Conservation (phyloP, 345 rosid genomes). For the Corchorus olitorius region DNA sequence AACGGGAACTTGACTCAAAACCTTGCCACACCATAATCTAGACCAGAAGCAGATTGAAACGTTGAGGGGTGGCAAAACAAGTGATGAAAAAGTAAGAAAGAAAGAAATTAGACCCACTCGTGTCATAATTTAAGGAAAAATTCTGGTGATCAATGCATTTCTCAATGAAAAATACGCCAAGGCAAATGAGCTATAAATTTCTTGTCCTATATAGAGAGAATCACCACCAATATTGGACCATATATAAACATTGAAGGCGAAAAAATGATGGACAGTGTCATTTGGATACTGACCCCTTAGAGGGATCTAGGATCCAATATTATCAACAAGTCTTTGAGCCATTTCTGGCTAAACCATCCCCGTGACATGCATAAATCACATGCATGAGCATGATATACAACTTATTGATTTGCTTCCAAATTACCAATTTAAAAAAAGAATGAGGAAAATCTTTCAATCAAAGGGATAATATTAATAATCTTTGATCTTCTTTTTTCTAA, state of each 20-base stretch:
- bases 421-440: no score
- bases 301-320: background rate
- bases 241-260: no score
- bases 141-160: no score
- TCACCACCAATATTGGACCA: background rate
- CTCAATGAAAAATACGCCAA: no score
- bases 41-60: background rate
- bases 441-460: background rate
- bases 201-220: background rate
- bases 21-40: no score
- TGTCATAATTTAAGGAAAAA: no score
- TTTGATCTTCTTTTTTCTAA: background rate
- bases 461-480: background rate
- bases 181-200: background rate
- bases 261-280: background rate
- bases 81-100: no score
- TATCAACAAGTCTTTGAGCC: background rate
- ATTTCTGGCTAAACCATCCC: background rate
- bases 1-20: no score
- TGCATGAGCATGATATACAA: background rate
- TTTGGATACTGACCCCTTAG: no score
- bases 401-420: no score
- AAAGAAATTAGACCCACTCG: background rate
- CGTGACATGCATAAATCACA: background rate
- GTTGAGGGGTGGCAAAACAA: background rate